A percentile compares a stretch with the other conserved stretches of the same genome.
phyloP scores from a whole-genome alignment of 106 monocot species.

The Alisma plantagoaquatica region DNA sequence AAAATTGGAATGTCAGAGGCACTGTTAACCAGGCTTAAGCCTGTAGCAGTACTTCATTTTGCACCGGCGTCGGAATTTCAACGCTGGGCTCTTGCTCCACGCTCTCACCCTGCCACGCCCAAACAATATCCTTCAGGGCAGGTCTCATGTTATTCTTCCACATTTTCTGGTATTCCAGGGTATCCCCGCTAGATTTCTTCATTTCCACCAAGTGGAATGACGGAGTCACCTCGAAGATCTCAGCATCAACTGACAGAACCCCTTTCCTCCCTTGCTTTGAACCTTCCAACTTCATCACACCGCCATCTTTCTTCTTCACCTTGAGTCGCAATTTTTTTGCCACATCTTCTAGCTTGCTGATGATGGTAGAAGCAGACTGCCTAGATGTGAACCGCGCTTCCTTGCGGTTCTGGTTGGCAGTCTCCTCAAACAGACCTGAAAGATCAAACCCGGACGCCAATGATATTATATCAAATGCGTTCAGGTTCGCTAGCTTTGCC shows the following conservation, averaged over 20 bases:
- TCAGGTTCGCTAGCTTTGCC: conserved; percentile 28
- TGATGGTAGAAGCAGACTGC: conserved; percentile 33
- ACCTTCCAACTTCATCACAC: conserved; percentile 45
- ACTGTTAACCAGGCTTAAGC: too few relatives aligned
- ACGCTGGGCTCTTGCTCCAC: too few relatives aligned
- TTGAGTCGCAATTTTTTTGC: conserved; percentile 31
- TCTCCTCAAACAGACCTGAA: conserved; percentile 63
- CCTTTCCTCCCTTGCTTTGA: conserved; percentile 42
- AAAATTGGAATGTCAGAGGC: too few relatives aligned
- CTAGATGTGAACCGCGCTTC: too few relatives aligned
- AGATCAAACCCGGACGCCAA: conserved; percentile 67
- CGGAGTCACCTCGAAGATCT: conserved; percentile 72
- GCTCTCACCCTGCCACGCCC: too few relatives aligned
- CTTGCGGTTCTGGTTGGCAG: too few relatives aligned
- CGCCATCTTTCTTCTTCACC: conserved; percentile 48
- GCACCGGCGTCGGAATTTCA: too few relatives aligned
- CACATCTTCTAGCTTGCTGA: conserved; percentile 41
- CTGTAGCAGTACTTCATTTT: too few relatives aligned
- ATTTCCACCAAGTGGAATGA: conserved; percentile 55
- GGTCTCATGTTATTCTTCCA: too few relatives aligned
- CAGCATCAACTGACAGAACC: conserved; percentile 41
- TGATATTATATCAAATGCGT: conserved; percentile 85
- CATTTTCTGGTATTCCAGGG: too few relatives aligned
- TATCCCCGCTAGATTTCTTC: conserved; percentile 46
- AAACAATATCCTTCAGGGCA: too few relatives aligned